Percentiles rank a stretch among this genome's conserved stretches.
phyloP scores from a whole-genome alignment of 1,284 basidiomycete genomes.

The Coriolopsis trogii region DNA sequence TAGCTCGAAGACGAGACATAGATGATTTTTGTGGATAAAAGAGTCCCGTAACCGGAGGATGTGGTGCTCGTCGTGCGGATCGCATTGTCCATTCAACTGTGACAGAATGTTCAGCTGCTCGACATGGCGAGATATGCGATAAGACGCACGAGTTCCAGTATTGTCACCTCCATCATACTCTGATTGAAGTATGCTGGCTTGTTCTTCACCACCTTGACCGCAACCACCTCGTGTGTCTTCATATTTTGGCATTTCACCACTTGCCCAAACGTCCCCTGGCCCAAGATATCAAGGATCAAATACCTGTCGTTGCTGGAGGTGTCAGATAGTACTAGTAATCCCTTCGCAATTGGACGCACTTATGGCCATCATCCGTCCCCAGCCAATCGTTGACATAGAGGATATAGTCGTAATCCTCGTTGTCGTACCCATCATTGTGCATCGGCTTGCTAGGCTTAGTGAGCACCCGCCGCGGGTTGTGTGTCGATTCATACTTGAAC shows the following conservation, averaged over 20 bases:
- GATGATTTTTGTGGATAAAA: slow-evolving; percentile 95
- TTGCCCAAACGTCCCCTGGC: slow-evolving; percentile 98
- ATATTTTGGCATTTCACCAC: slow-evolving; percentile 99
- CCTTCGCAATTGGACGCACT: slow-evolving; percentile 59
- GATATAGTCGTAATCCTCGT: slow-evolving; percentile 97
- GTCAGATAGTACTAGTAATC: slow-evolving; percentile 1
- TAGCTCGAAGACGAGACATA: slow-evolving; percentile 97
- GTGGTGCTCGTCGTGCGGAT: slow-evolving; percentile 95
- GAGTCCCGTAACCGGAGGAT: slow-evolving; percentile 94
- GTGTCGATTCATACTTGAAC: slow-evolving; percentile 90
- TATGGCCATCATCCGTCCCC: slow-evolving; percentile 88
- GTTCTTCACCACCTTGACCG: slow-evolving; percentile 99
- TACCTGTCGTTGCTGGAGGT: slow-evolving; percentile 75
- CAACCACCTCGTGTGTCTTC: slow-evolving; percentile 97
- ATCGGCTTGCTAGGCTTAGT: slow-evolving; percentile 95
- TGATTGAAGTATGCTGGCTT: slow-evolving; percentile 99
- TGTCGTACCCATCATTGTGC: slow-evolving; percentile 95
- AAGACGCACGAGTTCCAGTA: slow-evolving; percentile 84
- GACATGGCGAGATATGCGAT: not conserved
- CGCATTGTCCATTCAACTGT: slow-evolving; percentile 91
- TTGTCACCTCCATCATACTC: slow-evolving; percentile 99
- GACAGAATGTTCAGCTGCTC: slow-evolving; percentile 7
- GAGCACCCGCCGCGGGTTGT: slow-evolving; percentile 91
- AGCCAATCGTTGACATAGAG: slow-evolving; percentile 97
- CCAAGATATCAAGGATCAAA: slow-evolving; percentile 96